Conservation (phyloP, 331 rosid genomes). For the Malus hybrid region DNA sequence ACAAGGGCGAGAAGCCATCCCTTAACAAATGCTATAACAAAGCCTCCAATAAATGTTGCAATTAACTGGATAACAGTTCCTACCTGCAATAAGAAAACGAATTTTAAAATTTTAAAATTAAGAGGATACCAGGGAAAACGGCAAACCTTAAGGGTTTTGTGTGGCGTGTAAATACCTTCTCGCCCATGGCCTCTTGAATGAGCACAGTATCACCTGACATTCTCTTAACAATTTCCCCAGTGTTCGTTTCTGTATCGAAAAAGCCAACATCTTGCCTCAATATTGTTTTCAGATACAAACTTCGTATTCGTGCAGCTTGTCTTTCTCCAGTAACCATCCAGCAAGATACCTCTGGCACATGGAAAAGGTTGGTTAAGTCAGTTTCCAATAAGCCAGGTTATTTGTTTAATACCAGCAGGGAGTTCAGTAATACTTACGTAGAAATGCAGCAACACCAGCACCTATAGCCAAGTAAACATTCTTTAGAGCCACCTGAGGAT, state of each 20-base stretch:
- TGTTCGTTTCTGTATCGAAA: conserved; percentile 64
- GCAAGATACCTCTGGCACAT: conserved; percentile 53
- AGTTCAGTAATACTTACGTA: conserved; percentile 42
- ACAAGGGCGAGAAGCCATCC: conserved; percentile 83
- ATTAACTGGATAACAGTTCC: conserved; percentile 60
- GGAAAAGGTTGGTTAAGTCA: background rate
- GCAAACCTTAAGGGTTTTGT: background rate
- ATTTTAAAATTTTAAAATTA: background rate
- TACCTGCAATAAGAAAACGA: conserved; percentile 33
- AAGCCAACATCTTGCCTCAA: conserved; percentile 75
- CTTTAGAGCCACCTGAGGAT: conserved; percentile 43
- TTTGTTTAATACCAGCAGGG: conserved; percentile 6
- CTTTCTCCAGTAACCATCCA: conserved; percentile 92
- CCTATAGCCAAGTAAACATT: conserved; percentile 55
- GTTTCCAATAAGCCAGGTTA: background rate
- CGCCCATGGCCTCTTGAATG: conserved; percentile 91
- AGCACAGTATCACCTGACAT: conserved; percentile 94
- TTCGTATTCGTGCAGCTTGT: conserved; percentile 76
- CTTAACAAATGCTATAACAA: conserved; percentile 52
- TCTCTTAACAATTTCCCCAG: conserved; percentile 76
- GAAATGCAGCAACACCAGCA: conserved; percentile 36
- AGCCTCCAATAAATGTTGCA: conserved; percentile 57
- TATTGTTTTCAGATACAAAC: conserved; percentile 66
- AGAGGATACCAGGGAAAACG: background rate
- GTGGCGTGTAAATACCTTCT: conserved; percentile 51